These are phyloP conservation scores for Populus hybrid DNA, from an alignment of 441 rosid genomes.

Conservation along the genomic window DNA sequence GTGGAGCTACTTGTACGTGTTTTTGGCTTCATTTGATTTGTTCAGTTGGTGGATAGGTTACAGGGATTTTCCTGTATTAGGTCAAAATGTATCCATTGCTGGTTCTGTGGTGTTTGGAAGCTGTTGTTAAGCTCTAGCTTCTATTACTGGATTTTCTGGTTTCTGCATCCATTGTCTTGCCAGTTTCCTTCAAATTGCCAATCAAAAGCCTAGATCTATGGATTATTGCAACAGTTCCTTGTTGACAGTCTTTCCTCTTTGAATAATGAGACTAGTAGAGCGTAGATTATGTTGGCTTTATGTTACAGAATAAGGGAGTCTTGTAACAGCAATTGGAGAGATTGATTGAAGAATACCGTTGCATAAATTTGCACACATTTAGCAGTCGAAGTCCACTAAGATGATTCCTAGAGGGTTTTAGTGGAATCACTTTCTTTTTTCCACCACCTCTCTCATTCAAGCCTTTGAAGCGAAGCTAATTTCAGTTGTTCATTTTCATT, in stretches of 20 bases:
- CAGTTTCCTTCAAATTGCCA: background rate
- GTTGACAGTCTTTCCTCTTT: background rate
- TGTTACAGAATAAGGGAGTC: background rate
- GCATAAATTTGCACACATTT: background rate
- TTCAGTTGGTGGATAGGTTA: background rate
- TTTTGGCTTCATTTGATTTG: background rate
- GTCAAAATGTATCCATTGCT: background rate
- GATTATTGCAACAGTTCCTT: constrained; percentile 1
- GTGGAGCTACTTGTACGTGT: background rate
- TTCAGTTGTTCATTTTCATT: background rate
- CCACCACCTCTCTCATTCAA: background rate
- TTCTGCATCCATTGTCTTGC: background rate
- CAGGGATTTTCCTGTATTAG: background rate
- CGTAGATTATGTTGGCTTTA: background rate
- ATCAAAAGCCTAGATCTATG: background rate
- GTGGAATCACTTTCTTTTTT: background rate
- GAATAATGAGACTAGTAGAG: background rate
- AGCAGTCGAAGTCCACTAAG: background rate
- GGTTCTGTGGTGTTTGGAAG: background rate
- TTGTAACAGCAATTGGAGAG: background rate
- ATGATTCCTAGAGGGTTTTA: background rate
- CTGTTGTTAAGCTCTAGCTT: background rate
- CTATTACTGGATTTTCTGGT: background rate
- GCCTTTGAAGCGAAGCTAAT: background rate
- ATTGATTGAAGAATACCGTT: background rate